These are phyloP conservation scores for Aurantiochytrium sp. DNA, from an alignment of 108 stramenopile species.

Conservation along the genomic window DNA sequence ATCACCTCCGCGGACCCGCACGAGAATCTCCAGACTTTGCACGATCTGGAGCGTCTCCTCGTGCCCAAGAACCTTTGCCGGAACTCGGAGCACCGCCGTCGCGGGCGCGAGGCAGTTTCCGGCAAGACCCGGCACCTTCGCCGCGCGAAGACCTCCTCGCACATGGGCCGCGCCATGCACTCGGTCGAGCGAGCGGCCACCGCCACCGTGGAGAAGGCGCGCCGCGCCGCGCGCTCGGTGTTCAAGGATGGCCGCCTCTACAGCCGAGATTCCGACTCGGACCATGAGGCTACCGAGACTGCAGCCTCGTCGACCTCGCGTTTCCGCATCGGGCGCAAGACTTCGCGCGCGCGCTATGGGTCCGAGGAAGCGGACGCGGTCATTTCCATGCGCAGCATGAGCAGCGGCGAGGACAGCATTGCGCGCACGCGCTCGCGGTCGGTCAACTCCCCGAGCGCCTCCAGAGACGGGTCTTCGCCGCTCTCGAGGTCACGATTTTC, in stretches of 20 bases:
- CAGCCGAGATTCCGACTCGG: background rate
- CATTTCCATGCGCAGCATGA: no score
- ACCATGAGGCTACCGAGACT: no score
- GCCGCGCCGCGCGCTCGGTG: background rate
- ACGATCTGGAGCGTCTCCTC: background rate
- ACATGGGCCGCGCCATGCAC: background rate
- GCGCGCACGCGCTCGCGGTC: no score
- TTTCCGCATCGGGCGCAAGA: no score
- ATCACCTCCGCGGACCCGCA: slow-evolving; percentile 38
- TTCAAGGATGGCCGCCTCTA: background rate
- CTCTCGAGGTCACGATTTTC: no score
- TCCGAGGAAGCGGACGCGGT: no score
- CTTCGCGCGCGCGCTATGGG: no score
- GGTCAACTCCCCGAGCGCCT: no score
- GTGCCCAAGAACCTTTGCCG: background rate
- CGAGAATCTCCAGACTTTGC: background rate
- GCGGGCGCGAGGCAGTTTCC: slow-evolving; percentile 29
- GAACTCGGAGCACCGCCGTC: slow-evolving; percentile 3
- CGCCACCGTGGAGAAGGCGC: background rate
- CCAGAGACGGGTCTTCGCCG: no score
- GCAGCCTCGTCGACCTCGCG: no score
- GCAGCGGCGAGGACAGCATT: no score
- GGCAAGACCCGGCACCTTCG: no score
- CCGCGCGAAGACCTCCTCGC: background rate
- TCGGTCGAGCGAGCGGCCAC: background rate